A percentile compares a stretch with the other conserved stretches of the same genome.
Evolutionary conservation across 371 early-diverging fungal species (phyloP).

Genomic region (Mortierella sp.): DNA sequence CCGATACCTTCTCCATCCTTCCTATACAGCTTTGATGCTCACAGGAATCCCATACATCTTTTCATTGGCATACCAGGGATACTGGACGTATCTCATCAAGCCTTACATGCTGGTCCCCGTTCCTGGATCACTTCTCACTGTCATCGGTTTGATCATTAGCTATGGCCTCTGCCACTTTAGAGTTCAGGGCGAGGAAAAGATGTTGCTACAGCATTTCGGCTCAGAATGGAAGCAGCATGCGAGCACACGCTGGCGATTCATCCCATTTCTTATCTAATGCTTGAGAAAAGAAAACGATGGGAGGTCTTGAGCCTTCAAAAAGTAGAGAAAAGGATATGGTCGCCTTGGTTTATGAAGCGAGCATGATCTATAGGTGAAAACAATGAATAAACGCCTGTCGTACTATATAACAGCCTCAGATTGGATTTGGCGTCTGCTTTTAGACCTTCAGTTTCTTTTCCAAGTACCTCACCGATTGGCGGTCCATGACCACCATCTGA

Average conservation of each 20-base stretch:
- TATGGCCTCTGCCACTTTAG: constrained; percentile 14
- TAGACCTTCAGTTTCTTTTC: constrained; percentile 50
- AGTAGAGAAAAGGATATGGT: no score
- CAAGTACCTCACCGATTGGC: constrained; percentile 40
- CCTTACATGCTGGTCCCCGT: constrained; percentile 26
- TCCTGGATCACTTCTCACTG: constrained; percentile 10
- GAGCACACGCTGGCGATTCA: constrained; percentile 34
- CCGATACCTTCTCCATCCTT: constrained; percentile 37
- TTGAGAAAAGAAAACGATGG: no score
- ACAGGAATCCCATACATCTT: constrained; percentile 27
- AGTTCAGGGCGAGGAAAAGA: constrained; percentile 41
- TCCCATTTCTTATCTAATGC: constrained; percentile 33
- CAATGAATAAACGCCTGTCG: no score
- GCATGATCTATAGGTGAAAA: no score
- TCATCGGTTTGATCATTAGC: constrained; percentile 13
- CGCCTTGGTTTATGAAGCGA: no score
- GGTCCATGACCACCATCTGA: constrained; percentile 80
- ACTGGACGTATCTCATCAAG: constrained; percentile 32
- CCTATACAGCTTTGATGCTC: constrained; percentile 37
- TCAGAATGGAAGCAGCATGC: constrained; percentile 33
- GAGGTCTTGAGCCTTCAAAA: no score
- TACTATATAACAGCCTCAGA: no score
- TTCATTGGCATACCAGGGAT: constrained; percentile 26
- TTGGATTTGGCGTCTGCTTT: no score
- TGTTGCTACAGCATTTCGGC: constrained; percentile 39